These are phyloP conservation scores for Conoideocrella luteorostrata DNA, from an alignment of 2,329 filamentous ascomycete genomes.

Conservation along the genomic window DNA sequence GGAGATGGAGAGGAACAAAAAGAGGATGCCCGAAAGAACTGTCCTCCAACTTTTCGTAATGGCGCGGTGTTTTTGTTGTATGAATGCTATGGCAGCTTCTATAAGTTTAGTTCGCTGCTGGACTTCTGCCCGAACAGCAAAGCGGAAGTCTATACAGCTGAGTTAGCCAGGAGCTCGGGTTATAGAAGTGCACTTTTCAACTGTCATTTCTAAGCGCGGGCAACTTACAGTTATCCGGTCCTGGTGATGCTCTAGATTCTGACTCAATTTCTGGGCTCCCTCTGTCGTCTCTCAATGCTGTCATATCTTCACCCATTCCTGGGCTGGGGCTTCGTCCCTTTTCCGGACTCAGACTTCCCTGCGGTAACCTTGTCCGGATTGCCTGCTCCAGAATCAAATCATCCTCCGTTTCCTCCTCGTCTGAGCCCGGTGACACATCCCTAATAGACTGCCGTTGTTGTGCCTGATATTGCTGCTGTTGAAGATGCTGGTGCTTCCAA, in stretches of 20 bases:
- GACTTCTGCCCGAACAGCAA: conserved; percentile 80
- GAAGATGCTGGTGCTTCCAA: conserved; percentile 34
- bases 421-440: conserved; percentile 20
- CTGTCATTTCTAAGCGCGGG: not conserved
- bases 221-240: conserved; percentile 44
- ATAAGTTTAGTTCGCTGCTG: conserved; percentile 82
- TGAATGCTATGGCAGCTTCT: conserved; percentile 60
- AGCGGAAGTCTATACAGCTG: conserved; percentile 66
- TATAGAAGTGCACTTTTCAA: no score
- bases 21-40: conserved; percentile 53
- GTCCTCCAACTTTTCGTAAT: conserved; percentile 66
- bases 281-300: conserved; percentile 30
- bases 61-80: conserved; percentile 52
- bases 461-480: not conserved
- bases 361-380: conserved; percentile 48
- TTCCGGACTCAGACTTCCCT: conserved; percentile 50
- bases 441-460: conserved; percentile 7
- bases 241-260: conserved; percentile 17
- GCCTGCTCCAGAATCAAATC: conserved; percentile 43
- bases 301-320: conserved; percentile 34
- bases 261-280: conserved; percentile 19
- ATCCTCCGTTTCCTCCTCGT: conserved; percentile 20
- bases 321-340: conserved; percentile 43
- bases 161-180: not conserved
- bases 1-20: conserved; percentile 58